Percentiles rank a stretch among this genome's conserved stretches.
These are phyloP conservation scores for Lipomyces starkeyi DNA, from an alignment of 805 yeast species.

Conservation along the genomic window DNA sequence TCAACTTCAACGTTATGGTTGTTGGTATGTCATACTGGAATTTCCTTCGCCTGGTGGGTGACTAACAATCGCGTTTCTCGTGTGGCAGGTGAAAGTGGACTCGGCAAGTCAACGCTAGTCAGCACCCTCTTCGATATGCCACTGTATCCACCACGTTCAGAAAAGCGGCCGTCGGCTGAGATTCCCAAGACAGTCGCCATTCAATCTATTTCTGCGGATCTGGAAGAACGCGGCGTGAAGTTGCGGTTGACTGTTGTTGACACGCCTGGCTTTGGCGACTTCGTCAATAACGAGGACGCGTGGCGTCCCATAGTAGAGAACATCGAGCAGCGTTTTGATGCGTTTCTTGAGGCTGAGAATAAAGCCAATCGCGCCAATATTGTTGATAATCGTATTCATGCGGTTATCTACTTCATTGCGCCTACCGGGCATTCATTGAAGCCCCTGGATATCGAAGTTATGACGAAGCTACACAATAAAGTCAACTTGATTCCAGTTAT, in stretches of 20 bases:
- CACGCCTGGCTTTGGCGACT: slow-evolving; percentile 94
- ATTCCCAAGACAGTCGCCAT: slow-evolving; percentile 58
- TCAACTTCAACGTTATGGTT: slow-evolving; percentile 83
- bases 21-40: slow-evolving; percentile 58
- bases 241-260: slow-evolving; percentile 83
- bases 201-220: slow-evolving; percentile 66
- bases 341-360: slow-evolving; percentile 87
- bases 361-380: slow-evolving; percentile 73
- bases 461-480: slow-evolving; percentile 85
- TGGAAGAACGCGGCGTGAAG: slow-evolving; percentile 93
- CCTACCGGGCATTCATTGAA: slow-evolving; percentile 95
- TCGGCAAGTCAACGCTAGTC: slow-evolving; percentile 91
- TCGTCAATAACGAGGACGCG: slow-evolving; percentile 61
- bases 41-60: too few relatives aligned
- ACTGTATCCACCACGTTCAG: slow-evolving; percentile 50
- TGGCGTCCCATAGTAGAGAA: slow-evolving; percentile 94
- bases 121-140: slow-evolving; percentile 84
- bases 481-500: slow-evolving; percentile 94
- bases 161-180: slow-evolving; percentile 25
- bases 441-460: slow-evolving; percentile 85
- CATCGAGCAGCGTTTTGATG: slow-evolving; percentile 83
- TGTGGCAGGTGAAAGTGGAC: slow-evolving; percentile 69
- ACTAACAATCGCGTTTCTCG: too few relatives aligned
- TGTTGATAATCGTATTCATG: slow-evolving; percentile 87
- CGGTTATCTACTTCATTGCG: slow-evolving; percentile 90